phyloP scores from a whole-genome alignment of 2,329 filamentous ascomycete species.

The Aspergillus sp. region DNA sequence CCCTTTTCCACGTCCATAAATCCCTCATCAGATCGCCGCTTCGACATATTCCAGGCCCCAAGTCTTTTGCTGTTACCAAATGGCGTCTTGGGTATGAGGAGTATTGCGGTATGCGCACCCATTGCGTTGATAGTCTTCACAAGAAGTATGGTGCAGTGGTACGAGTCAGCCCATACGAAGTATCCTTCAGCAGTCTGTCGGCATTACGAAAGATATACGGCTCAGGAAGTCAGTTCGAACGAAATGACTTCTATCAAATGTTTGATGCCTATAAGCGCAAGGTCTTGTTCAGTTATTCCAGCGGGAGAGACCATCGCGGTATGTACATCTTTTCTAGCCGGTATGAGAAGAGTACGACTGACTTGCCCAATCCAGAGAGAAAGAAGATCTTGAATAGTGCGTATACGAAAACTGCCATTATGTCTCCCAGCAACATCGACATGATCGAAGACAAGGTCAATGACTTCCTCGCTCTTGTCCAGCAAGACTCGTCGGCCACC shows the following conservation, averaged over 20 bases:
- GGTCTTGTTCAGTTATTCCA: conserved; percentile 53
- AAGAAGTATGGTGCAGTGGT: conserved; percentile 46
- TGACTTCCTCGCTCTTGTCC: conserved; percentile 42
- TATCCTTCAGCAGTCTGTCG: conserved; percentile 43
- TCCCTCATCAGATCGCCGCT: neutral
- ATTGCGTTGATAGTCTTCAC: conserved; percentile 44
- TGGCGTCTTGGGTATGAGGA: conserved; percentile 49
- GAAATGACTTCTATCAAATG: conserved; percentile 54
- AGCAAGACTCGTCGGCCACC: conserved; percentile 24
- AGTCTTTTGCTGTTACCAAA: conserved; percentile 40
- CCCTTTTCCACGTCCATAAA: neutral
- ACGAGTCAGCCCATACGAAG: conserved; percentile 47
- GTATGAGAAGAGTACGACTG: conserved; percentile 1
- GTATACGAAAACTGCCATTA: conserved; percentile 51
- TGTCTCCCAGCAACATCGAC: conserved; percentile 29
- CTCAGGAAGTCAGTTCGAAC: conserved; percentile 50
- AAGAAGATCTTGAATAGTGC: conserved; percentile 54
- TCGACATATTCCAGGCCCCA: conserved; percentile 31
- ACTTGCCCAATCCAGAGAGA: conserved; percentile 45
- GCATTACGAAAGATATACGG: conserved; percentile 56
- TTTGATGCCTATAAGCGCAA: conserved; percentile 53
- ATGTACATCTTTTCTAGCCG: neutral
- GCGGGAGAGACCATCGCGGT: conserved; percentile 1
- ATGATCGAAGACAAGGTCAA: conserved; percentile 42
- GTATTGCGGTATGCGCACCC: conserved; percentile 43